Evolutionary conservation across 2,329 filamentous ascomycete species (phyloP), one percentile per base, ranked within the genome.

Genomic region (Zasmidium angulare): DNA sequence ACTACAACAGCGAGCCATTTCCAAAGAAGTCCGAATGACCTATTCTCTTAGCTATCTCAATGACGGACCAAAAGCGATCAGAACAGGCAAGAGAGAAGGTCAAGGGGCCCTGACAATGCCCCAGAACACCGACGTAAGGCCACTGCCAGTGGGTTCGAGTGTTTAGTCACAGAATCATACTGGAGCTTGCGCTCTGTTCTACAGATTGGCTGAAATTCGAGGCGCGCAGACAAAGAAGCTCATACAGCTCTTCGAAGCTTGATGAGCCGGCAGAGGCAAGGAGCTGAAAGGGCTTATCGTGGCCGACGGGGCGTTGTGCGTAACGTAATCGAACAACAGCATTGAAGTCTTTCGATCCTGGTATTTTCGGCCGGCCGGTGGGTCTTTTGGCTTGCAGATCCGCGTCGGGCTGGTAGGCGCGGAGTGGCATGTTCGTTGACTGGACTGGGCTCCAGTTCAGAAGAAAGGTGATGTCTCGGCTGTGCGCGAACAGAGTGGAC

Each of bases 201-300:
- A 43, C 36, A 43, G 36, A 43, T 43, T 43, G 36, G 36, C 36
- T 43, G 36, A 43, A 17, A 11, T 29, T 17, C 36, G 14, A 9
- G 11, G 36, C 36, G 36, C 36, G n/a, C 11, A 43, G 36, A 43
- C 36, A 17, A 29, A 29, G 36, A 43, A 43, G 36, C 36, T 43
- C 36, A 43, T 43, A 43, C 36, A 43, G 36, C 36, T 43, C 36
- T 43, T 43, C 7, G 36, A 43, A 43, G 36, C 36, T 43, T 43
- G 36, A 43, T 43, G 36, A 43, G n/a, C 36, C 36, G 7, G 36
- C 36, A 43, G 36, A 43, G 36, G 4, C 4, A 17, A 19, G 36
- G 3, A 43, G 36, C 36, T 43, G 11, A 24, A 19, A 63, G 24
- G 26, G 61, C 58, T 63, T 63, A 63, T 60, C 57, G 52, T 54